Conservation (phyloP, 1,284 basidiomycete genomes). For the Moniliella sp. region DNA sequence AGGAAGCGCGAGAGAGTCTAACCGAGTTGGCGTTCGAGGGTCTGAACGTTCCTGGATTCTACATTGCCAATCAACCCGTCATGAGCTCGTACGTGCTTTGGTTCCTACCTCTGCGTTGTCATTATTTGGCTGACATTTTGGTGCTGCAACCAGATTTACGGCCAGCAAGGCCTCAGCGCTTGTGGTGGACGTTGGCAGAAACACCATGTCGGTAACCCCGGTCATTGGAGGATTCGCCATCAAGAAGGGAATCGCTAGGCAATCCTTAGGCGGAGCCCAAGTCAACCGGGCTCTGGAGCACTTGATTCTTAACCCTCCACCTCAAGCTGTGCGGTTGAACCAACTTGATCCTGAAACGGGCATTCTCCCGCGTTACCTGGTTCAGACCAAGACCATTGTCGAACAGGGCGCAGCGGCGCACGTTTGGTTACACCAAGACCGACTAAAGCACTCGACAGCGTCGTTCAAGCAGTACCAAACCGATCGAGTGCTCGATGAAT, state of each 20-base stretch:
- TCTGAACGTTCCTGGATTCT: constrained; percentile 80
- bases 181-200: constrained; percentile 76
- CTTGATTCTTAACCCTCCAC: constrained; percentile 8
- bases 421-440: constrained; percentile 18
- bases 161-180: constrained; percentile 86
- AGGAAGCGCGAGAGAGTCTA: constrained; percentile 68
- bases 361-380: constrained; percentile 62
- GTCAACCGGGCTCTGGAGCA: constrained; percentile 9
- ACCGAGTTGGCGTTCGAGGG: constrained; percentile 93
- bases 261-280: constrained; percentile 20
- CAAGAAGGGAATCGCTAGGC: constrained; percentile 51
- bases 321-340: background rate
- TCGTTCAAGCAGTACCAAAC: constrained; percentile 68
- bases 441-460: constrained; percentile 40
- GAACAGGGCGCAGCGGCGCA: constrained; percentile 50
- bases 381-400: constrained; percentile 47
- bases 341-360: constrained; percentile 5
- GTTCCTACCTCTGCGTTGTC: too few relatives aligned
- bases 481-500: constrained; percentile 65
- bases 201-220: constrained; percentile 69
- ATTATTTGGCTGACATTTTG: too few relatives aligned
- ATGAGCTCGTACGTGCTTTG: too few relatives aligned
- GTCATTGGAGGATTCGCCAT: constrained; percentile 94
- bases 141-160: constrained; percentile 91
- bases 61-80: constrained; percentile 87